Evolutionary conservation across 176 grass and related monocot species (phyloP).

Genomic region (Eragrostis curvula): DNA sequence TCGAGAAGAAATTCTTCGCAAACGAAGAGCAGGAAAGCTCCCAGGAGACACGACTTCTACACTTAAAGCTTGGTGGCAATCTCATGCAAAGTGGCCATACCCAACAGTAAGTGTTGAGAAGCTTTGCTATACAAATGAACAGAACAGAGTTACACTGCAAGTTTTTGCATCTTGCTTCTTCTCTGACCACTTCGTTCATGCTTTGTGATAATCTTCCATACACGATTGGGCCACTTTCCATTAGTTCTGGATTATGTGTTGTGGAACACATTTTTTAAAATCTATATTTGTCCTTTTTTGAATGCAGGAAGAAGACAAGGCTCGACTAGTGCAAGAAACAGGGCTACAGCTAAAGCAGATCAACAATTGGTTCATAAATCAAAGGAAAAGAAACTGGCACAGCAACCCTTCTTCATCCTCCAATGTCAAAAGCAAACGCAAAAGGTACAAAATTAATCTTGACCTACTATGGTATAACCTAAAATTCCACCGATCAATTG

Average conservation of each 20-base stretch:
- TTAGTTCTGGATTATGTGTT: background rate
- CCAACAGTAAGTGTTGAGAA: slow-evolving; percentile 54
- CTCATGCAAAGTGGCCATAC: slow-evolving; percentile 77
- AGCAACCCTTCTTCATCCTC: slow-evolving; percentile 71
- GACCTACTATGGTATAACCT: background rate
- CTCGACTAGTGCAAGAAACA: slow-evolving; percentile 73
- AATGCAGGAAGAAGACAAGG: slow-evolving; percentile 75
- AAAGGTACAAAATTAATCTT: slow-evolving; percentile 54
- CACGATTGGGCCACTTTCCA: background rate
- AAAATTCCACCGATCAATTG: slow-evolving; percentile 30
- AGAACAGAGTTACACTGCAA: background rate
- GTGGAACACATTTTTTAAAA: background rate
- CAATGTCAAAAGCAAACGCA: slow-evolving; percentile 68
- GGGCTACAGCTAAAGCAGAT: slow-evolving; percentile 75
- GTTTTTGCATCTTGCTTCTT: background rate
- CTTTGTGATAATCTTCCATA: background rate
- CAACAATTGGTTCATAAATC: slow-evolving; percentile 85
- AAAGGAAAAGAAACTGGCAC: slow-evolving; percentile 83
- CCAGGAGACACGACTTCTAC: slow-evolving; percentile 75
- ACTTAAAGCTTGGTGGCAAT: slow-evolving; percentile 78
- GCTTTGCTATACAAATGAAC: background rate
- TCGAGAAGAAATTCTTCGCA: slow-evolving; percentile 77
- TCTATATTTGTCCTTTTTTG: background rate
- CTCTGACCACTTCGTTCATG: background rate
- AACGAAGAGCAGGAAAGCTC: slow-evolving; percentile 72